phyloP scores from a whole-genome alignment of 2,329 filamentous ascomycete species.

The Diaporthe citrichinensis region DNA sequence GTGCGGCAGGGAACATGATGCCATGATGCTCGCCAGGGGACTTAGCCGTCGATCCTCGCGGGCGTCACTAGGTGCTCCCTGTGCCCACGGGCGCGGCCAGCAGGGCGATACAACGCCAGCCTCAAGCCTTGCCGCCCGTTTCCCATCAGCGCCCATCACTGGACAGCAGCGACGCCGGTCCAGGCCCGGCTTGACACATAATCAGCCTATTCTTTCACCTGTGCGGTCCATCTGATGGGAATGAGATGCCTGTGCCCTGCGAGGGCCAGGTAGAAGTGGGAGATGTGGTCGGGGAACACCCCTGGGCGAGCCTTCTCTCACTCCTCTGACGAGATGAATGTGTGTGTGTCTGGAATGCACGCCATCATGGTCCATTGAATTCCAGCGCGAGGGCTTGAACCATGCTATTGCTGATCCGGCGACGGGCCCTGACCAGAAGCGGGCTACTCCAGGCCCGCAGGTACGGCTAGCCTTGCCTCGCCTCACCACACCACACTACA shows the following conservation, averaged over 20 bases:
- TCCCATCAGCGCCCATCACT: background rate
- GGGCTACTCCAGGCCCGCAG: slow-evolving; percentile 7
- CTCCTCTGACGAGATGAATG: background rate
- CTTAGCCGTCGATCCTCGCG: slow-evolving; percentile 20
- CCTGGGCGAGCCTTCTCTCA: background rate
- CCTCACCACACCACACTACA: background rate
- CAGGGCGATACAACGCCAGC: slow-evolving; percentile 9
- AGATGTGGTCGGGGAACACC: background rate
- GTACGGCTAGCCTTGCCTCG: slow-evolving; percentile 17
- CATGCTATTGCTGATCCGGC: slow-evolving; percentile 29
- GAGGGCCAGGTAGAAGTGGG: background rate
- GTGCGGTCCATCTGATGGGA: slow-evolving; percentile 17
- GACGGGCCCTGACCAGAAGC: background rate
- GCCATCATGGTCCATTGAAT: slow-evolving; percentile 25
- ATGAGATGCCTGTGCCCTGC: slow-evolving; percentile 14
- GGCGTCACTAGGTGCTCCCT: background rate
- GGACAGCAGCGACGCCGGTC: background rate
- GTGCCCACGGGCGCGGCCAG: background rate
- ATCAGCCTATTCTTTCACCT: slow-evolving; percentile 20
- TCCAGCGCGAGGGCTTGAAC: slow-evolving; percentile 19
- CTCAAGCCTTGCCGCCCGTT: slow-evolving; percentile 12
- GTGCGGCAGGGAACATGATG: slow-evolving; percentile 27
- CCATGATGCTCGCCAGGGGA: slow-evolving; percentile 4
- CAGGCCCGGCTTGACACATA: slow-evolving; percentile 17
- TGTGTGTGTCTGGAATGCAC: slow-evolving; percentile 10